Base-by-base conservation (phyloP, 352 stramenopile species). In the Phytophthora hybrid region DNA sequence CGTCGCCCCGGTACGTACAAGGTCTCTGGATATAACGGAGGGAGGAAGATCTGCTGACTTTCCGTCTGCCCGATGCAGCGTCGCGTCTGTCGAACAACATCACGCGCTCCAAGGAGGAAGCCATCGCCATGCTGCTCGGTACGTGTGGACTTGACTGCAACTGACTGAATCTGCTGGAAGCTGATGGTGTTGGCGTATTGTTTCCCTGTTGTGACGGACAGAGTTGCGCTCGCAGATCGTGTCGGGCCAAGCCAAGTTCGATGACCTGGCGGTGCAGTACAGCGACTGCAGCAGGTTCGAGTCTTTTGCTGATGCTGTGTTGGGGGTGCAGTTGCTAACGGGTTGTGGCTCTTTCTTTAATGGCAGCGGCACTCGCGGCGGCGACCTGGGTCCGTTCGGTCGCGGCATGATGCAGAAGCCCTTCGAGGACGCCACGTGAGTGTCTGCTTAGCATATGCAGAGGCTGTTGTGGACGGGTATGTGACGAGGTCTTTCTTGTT, bases 321-420 rank as follows among this genome's bases (percentile, higher is more conserved):
- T 23, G 9, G 44, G 5, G 44, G 18, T 23, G 44, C 18, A 13
- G 18, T 52, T 26, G 18, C 44, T 52, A 11, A 52, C n/a, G 16
- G 18, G 5, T 23, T 52, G 7, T 52, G 44, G 44, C 16, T 47
- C 13, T 19, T 18, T 44, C 13, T 44, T 2, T 26, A 14, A 13
- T 11, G 44, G 55, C 59, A 94, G 88, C 63, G 88, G 86, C 49
- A 89, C 81, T 18, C 88, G 88, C 41, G 93, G 92, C 55, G 95
- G 97, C 1, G 97, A 99, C 73, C 80, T 99, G 23, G 94, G 97
- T 59, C 84, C 83, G 46, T 98, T 98, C 67, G 84, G 83, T 7
- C 82, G 84, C 39, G 93, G 92, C 68, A 91, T 93, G 88, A 97
- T 98, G 94, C 92, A 98, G 80, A 97, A 97, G 73, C 90, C 91